Evolutionary conservation across 805 yeast genomes (phyloP).

Genomic region (Ogataea zsoltii): DNA sequence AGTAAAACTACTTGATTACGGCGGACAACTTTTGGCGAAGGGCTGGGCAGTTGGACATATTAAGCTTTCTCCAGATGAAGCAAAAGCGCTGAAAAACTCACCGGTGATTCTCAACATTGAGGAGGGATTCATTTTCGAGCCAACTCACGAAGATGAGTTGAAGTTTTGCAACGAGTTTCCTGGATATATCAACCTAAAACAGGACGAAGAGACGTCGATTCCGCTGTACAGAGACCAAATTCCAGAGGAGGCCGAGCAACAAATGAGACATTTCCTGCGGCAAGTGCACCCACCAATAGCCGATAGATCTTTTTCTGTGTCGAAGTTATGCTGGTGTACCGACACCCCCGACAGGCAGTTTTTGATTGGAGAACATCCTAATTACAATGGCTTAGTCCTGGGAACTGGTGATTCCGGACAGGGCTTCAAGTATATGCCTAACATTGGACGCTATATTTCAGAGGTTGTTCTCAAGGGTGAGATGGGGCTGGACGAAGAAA

Average conservation of each 20-base stretch:
- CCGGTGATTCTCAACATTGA: conserved; percentile 41
- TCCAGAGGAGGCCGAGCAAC: conserved; percentile 36
- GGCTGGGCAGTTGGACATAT: conserved; percentile 46
- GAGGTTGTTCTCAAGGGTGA: conserved; percentile 35
- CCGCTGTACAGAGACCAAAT: conserved; percentile 33
- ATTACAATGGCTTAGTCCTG: conserved; percentile 31
- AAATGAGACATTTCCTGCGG: conserved; percentile 35
- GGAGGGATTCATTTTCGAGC: conserved; percentile 44
- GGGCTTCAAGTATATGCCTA: conserved; percentile 45
- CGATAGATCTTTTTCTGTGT: conserved; percentile 30
- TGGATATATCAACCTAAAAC: conserved; percentile 33
- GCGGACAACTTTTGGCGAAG: conserved; percentile 39
- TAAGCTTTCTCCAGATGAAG: conserved; percentile 36
- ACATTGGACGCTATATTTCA: conserved; percentile 42
- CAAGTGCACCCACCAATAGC: conserved; percentile 36
- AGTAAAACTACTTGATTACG: conserved; percentile 35
- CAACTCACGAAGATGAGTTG: conserved; percentile 36
- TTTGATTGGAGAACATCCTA: conserved; percentile 40
- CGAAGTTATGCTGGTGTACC: conserved; percentile 40
- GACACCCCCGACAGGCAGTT: conserved; percentile 43
- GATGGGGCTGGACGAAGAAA: conserved; percentile 27
- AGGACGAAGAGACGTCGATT: conserved; percentile 21
- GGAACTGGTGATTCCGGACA: conserved; percentile 53
- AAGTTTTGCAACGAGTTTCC: conserved; percentile 44
- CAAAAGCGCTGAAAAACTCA: conserved; percentile 28